Conservation (phyloP, 176 grass and related monocot species). For the Luzula sylvatica region DNA sequence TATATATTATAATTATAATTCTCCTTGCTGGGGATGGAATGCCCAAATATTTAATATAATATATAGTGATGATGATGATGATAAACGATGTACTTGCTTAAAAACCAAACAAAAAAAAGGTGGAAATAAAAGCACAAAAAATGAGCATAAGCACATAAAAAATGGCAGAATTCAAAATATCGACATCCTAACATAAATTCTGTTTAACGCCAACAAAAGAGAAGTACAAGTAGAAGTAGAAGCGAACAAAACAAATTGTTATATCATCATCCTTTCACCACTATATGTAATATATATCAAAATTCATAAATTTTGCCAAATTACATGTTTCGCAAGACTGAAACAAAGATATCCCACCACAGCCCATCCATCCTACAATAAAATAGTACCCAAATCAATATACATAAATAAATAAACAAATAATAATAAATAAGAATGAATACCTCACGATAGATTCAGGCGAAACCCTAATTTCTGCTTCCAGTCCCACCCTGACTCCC, state of each 20-base stretch:
- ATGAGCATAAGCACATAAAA: background rate
- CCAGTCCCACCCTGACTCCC: slow-evolving; percentile 28
- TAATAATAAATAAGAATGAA: too few species aligned
- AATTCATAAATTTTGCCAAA: slow-evolving; percentile 11
- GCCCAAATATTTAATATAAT: too few species aligned
- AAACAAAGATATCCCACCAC: slow-evolving; percentile 14
- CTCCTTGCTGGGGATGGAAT: too few species aligned
- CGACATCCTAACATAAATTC: background rate
- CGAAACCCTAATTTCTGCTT: slow-evolving; percentile 29
- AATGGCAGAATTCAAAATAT: slow-evolving; percentile 5
- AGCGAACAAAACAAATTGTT: slow-evolving; percentile 9
- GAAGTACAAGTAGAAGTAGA: background rate
- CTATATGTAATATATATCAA: slow-evolving; percentile 20
- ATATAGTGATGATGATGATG: background rate
- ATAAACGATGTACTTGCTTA: background rate
- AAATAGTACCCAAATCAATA: background rate
- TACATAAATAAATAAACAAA: slow-evolving; percentile 8
- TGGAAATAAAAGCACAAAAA: background rate
- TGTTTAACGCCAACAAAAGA: slow-evolving; percentile 3
- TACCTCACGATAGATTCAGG: slow-evolving; percentile 20
- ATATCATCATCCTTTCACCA: slow-evolving; percentile 22
- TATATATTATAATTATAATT: too few species aligned
- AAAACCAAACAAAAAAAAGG: background rate
- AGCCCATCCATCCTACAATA: slow-evolving; percentile 37
- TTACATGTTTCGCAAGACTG: slow-evolving; percentile 24